These are phyloP conservation scores for Boletus tomentosulus DNA, from an alignment of 768 basidiomycete genomes.

Conservation along the genomic window DNA sequence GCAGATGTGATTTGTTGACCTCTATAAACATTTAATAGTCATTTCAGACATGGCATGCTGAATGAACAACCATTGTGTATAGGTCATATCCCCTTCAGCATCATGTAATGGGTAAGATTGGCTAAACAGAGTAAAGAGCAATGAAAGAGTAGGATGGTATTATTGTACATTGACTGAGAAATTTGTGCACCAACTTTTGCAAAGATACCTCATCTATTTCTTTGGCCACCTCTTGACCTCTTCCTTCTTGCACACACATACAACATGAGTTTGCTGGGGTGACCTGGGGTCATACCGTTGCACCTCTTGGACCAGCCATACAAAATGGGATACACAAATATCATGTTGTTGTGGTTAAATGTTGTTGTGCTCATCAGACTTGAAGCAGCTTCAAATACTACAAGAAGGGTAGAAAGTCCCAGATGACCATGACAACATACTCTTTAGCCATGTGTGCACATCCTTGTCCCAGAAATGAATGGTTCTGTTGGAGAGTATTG, in stretches of 20 bases:
- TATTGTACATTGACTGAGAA: constrained; percentile 14
- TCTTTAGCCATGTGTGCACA: constrained; percentile 85
- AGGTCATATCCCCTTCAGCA: not conserved
- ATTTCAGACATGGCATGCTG: not conserved
- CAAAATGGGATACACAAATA: constrained; percentile 89
- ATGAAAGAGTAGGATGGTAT: constrained; percentile 5
- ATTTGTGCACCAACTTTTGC: constrained; percentile 1
- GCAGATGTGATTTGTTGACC: not conserved
- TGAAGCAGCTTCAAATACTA: constrained; percentile 69
- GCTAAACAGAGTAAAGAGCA: not conserved
- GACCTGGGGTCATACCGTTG: constrained; percentile 68
- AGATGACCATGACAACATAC: constrained; percentile 34
- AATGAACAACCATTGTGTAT: too few species aligned
- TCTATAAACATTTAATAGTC: not conserved
- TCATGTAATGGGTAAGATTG: not conserved
- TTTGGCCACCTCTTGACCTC: constrained; percentile 68
- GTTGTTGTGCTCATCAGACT: constrained; percentile 76
- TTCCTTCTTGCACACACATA: constrained; percentile 79
- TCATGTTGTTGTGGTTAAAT: constrained; percentile 84
- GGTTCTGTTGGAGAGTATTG: constrained; percentile 72
- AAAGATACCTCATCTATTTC: constrained; percentile 20
- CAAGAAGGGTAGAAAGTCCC: constrained; percentile 2
- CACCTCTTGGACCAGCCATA: constrained; percentile 96
- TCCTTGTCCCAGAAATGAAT: constrained; percentile 97
- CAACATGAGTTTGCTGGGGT: constrained; percentile 77